phyloP scores from a whole-genome alignment of 148 eudicot species.

The Salicornia ramosissima region DNA sequence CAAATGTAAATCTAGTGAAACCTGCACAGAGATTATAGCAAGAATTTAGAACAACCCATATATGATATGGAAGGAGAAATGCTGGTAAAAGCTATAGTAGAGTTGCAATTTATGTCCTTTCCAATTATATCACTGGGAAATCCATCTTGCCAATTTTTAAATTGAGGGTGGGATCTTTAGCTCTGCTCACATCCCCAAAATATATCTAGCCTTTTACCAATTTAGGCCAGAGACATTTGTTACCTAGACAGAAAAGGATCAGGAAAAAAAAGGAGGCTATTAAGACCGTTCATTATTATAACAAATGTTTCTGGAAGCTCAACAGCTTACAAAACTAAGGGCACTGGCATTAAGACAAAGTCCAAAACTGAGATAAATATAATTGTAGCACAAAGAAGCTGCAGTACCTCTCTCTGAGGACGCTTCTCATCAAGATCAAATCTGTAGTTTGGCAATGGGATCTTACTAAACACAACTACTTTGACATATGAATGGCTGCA shows the following conservation, averaged over 20 bases:
- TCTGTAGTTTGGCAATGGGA: constrained; percentile 88
- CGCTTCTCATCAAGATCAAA: constrained; percentile 98
- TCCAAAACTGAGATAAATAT: background rate
- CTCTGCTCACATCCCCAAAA: background rate
- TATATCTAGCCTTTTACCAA: constrained; percentile 6
- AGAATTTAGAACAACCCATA: background rate
- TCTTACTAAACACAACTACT: constrained; percentile 89
- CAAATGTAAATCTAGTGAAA: constrained; percentile 55
- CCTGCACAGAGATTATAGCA: constrained; percentile 39
- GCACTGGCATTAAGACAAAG: background rate
- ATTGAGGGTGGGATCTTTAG: background rate
- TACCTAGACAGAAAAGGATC: background rate
- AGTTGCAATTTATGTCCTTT: background rate
- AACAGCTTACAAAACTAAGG: background rate
- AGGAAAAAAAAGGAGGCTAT: background rate
- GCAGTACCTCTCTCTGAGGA: constrained; percentile 87
- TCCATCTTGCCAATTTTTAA: constrained; percentile 2
- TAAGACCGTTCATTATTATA: background rate
- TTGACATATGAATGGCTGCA: constrained; percentile 80
- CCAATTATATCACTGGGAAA: background rate
- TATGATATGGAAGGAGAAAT: background rate
- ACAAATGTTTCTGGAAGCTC: background rate
- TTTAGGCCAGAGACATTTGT: background rate
- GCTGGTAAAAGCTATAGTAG: background rate
- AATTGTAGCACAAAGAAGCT: background rate